phyloP scores from a whole-genome alignment of 139 green algal species.

The Asterochloris sp. region DNA sequence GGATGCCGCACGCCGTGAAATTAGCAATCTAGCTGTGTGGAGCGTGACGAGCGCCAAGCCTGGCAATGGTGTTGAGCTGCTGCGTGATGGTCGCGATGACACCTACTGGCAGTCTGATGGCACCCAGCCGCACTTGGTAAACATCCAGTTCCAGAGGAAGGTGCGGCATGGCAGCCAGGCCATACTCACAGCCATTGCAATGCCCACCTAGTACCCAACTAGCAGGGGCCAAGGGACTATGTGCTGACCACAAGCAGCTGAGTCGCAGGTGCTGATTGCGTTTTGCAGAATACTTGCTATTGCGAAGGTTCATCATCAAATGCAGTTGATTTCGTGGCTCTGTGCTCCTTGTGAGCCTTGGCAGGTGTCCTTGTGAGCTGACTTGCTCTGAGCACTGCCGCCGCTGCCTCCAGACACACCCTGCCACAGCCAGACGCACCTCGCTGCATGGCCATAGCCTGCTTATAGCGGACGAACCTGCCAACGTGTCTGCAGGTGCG shows the following conservation, averaged over 20 bases:
- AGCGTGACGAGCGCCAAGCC: constrained; percentile 90
- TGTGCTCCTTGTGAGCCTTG: too few species aligned
- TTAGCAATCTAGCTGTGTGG: constrained; percentile 28
- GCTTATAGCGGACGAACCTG: background rate
- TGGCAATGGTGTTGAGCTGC: constrained; percentile 92
- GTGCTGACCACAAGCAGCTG: background rate
- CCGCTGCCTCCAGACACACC: background rate
- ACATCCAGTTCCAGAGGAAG: constrained; percentile 89
- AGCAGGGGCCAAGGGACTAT: background rate
- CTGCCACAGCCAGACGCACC: background rate
- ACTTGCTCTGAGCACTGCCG: too few species aligned
- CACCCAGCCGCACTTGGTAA: constrained; percentile 89
- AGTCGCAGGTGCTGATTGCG: too few species aligned
- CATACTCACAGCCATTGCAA: background rate
- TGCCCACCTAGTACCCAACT: too few species aligned
- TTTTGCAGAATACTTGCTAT: too few species aligned
- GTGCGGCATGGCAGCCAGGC: constrained; percentile 25
- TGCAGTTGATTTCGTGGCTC: too few species aligned
- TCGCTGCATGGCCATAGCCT: background rate
- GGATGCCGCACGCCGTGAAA: constrained; percentile 4
- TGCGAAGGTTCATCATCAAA: too few species aligned
- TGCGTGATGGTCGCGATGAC: constrained; percentile 84
- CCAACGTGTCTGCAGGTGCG: constrained; percentile 31
- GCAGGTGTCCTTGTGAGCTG: too few species aligned
- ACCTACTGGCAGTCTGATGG: constrained; percentile 97